Evolutionary conservation across 2,329 filamentous ascomycete species (phyloP).

Genomic region (Fusarium tanahbumbuense): DNA sequence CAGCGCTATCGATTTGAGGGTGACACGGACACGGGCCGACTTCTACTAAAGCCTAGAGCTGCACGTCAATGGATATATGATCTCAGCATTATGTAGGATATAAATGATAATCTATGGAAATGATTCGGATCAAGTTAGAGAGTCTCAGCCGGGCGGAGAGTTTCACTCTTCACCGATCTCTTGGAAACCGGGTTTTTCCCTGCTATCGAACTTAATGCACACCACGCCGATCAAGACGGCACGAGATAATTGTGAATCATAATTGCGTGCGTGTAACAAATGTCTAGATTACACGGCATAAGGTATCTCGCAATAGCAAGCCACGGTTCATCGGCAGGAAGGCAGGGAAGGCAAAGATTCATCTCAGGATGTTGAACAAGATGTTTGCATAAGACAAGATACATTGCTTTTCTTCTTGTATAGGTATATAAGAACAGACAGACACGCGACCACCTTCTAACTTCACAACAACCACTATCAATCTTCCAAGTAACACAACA

Average conservation of each 20-base stretch:
- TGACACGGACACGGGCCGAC: neutral
- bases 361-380: neutral
- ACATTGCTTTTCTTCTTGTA: too few relatives aligned
- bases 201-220: neutral
- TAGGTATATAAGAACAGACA: constrained; percentile 12
- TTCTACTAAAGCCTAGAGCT: neutral
- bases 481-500: neutral
- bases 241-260: neutral
- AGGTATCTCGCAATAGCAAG: neutral
- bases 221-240: neutral
- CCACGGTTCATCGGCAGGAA: neutral
- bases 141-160: neutral
- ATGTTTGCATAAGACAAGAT: neutral
- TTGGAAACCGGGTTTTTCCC: neutral
- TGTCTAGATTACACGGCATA: constrained; percentile 6
- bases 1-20: neutral
- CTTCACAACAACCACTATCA: neutral
- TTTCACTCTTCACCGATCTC: neutral
- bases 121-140: neutral
- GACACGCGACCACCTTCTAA: neutral
- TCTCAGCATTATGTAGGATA: neutral
- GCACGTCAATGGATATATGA: neutral
- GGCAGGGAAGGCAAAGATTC: too few relatives aligned
- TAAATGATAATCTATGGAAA: too few relatives aligned
- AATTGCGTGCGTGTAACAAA: neutral